These are phyloP conservation scores for Tetragonia tetragonoides DNA, from an alignment of 148 eudicot species.

Conservation along the genomic window DNA sequence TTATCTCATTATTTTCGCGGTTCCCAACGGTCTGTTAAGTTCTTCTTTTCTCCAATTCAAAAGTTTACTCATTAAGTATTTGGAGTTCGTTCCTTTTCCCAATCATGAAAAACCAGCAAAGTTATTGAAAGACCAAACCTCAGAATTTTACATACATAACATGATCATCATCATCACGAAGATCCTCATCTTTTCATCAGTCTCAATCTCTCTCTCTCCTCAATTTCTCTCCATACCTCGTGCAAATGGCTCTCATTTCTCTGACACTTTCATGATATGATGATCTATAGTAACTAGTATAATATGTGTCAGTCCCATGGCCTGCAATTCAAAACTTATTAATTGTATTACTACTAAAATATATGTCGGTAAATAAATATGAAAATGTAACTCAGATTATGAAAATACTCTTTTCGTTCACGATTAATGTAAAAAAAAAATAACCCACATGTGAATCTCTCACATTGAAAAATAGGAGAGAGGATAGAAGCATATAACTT, in stretches of 20 bases:
- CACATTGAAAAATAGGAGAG: too few species aligned
- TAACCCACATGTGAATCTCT: too few species aligned
- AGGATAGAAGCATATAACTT: too few species aligned
- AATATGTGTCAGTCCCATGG: neutral
- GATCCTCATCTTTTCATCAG: conserved; percentile 14
- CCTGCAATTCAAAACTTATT: neutral
- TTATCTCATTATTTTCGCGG: neutral
- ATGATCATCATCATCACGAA: conserved; percentile 27
- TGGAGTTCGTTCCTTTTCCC: conserved; percentile 23
- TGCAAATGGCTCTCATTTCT: conserved; percentile 26
- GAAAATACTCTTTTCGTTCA: neutral
- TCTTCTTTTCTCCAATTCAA: neutral
- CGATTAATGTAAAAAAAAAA: too few species aligned
- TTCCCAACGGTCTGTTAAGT: conserved; percentile 7
- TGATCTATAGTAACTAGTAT: neutral
- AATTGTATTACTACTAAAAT: neutral
- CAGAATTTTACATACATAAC: conserved; percentile 34
- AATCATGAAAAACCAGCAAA: conserved; percentile 32
- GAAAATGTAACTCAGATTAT: too few species aligned
- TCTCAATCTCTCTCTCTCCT: neutral
- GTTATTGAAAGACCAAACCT: conserved; percentile 42
- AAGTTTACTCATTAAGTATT: conserved; percentile 17
- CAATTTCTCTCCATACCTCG: conserved; percentile 25
- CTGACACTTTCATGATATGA: conserved; percentile 26
- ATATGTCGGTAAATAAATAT: too few species aligned